Evolutionary conservation across 371 early-diverging fungal genomes (phyloP).

Genomic region (Funneliformis caledonium): DNA sequence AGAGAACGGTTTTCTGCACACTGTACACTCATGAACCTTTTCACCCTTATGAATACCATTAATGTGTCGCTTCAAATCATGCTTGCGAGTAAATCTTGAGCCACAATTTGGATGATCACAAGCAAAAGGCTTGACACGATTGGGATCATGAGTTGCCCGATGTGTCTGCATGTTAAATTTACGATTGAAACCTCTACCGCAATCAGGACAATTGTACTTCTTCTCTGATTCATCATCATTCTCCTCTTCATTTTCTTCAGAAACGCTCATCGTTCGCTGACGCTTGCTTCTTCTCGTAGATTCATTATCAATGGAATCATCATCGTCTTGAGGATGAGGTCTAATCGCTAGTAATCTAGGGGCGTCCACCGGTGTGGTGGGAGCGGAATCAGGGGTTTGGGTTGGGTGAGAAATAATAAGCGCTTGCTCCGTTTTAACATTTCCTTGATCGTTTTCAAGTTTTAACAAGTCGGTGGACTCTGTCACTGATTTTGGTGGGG

Average conservation of each 20-base stretch:
- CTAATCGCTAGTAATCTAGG: conserved; percentile 9
- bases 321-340: conserved; percentile 14
- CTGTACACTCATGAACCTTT: conserved; percentile 18
- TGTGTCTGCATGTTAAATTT: conserved; percentile 38
- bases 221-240: conserved; percentile 31
- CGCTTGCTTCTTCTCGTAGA: neutral
- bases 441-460: neutral
- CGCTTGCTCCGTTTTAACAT: neutral
- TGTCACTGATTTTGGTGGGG: neutral
- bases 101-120: conserved; percentile 49
- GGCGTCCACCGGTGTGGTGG: neutral
- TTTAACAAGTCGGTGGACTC: neutral
- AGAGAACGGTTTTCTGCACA: conserved; percentile 24
- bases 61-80: conserved; percentile 51
- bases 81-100: conserved; percentile 50
- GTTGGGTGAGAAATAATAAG: neutral
- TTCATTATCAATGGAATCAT: neutral
- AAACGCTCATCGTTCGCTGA: neutral
- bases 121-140: conserved; percentile 56
- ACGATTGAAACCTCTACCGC: conserved; percentile 27
- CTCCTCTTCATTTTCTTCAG: neutral
- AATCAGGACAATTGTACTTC: conserved; percentile 19
- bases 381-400: neutral
- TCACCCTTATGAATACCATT: conserved; percentile 45
- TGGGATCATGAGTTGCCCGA: conserved; percentile 27